phyloP scores from a whole-genome alignment of 306 rosid genomes.

The Cucurbita ficifolia region DNA sequence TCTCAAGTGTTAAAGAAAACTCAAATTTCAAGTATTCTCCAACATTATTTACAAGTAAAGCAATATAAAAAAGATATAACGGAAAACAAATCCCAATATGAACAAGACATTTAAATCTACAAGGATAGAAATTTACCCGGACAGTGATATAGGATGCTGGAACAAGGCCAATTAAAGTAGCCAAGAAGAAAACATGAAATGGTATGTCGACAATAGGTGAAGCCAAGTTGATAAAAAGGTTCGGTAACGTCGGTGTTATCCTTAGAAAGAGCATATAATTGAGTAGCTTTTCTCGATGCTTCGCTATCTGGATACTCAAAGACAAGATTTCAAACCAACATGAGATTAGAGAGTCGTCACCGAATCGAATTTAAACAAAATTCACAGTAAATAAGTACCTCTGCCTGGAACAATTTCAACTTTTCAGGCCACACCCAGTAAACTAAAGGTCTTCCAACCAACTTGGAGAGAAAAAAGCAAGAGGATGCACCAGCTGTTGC shows the following conservation, averaged over 20 bases:
- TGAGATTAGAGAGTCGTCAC: not conserved
- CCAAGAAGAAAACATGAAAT: constrained; percentile 82
- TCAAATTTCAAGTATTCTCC: not conserved
- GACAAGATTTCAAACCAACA: not conserved
- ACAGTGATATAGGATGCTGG: constrained; percentile 92
- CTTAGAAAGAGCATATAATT: constrained; percentile 98
- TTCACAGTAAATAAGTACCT: constrained; percentile 28
- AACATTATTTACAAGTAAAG: not conserved
- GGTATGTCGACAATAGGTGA: constrained; percentile 97
- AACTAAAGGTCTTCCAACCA: constrained; percentile 84
- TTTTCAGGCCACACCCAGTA: constrained; percentile 90
- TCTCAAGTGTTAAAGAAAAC: not conserved
- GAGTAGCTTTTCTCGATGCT: constrained; percentile 81
- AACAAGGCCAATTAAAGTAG: constrained; percentile 76
- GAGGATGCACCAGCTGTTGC: constrained; percentile 93
- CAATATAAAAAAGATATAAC: not conserved
- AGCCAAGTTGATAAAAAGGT: constrained; percentile 96
- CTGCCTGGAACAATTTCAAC: constrained; percentile 78
- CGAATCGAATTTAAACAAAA: not conserved
- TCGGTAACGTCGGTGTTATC: constrained; percentile 86
- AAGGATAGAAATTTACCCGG: constrained; percentile 41
- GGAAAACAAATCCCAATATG: not conserved
- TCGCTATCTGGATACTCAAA: constrained; percentile 47
- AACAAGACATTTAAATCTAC: not conserved
- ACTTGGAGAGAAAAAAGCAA: constrained; percentile 81